phyloP scores from a whole-genome alignment of 345 rosid species.

The Diplotaxis tenuifolia region DNA sequence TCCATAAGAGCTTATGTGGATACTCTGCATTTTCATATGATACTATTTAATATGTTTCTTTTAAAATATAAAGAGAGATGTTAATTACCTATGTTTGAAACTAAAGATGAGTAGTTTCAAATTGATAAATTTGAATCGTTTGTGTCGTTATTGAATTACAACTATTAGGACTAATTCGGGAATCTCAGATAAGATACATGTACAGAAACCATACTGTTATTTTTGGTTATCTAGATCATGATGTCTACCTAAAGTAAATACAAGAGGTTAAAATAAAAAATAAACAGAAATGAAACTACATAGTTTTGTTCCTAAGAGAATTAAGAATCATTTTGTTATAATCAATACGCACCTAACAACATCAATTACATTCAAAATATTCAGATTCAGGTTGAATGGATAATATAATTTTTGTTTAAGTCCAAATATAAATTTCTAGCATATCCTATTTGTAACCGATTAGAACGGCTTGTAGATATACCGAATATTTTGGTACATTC shows the following conservation, averaged over 20 bases:
- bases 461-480: background rate
- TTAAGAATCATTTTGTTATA: background rate
- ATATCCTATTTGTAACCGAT: background rate
- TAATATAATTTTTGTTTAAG: background rate
- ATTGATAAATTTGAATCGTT: background rate
- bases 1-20: conserved; percentile 8
- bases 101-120: background rate
- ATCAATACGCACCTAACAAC: background rate
- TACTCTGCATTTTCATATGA: background rate
- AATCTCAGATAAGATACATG: background rate
- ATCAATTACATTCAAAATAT: background rate
- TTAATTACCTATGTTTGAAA: background rate
- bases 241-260: background rate
- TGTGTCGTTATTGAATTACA: background rate
- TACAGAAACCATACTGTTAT: background rate
- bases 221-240: background rate
- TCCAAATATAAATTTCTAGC: background rate
- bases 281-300: background rate
- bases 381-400: background rate
- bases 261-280: background rate
- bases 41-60: background rate
- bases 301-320: background rate
- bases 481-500: background rate
- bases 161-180: background rate
- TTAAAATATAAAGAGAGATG: background rate